Conservation (phyloP, 2,329 filamentous ascomycete genomes). For the Hawksworthiomyces lignivorus region DNA sequence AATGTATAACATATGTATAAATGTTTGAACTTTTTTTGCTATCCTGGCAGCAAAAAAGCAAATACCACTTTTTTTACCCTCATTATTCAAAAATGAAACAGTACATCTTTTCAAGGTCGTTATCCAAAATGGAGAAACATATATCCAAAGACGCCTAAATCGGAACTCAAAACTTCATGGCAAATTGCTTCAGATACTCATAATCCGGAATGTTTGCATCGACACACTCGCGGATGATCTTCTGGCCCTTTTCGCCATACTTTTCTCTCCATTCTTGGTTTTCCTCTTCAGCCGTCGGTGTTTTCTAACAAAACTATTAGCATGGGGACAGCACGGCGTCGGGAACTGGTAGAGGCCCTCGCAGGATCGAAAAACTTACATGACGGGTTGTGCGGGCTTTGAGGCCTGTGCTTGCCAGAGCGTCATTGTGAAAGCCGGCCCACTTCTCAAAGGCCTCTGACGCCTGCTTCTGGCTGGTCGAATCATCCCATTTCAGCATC, state of each 20-base stretch:
- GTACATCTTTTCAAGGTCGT: too few species aligned
- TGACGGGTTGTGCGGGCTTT: conserved; percentile 59
- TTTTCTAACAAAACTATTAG: conserved; percentile 39
- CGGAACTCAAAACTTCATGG: conserved; percentile 46
- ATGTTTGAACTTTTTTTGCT: neutral
- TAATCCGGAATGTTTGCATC: conserved; percentile 67
- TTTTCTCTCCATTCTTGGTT: conserved; percentile 66
- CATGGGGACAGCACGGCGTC: too few species aligned
- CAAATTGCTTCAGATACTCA: conserved; percentile 75
- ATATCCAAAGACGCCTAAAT: too few species aligned
- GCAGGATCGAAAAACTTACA: conserved; percentile 34
- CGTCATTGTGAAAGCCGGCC: conserved; percentile 95
- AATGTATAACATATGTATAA: too few species aligned
- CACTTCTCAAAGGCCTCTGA: conserved; percentile 84
- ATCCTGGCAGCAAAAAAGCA: neutral
- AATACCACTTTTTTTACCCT: neutral
- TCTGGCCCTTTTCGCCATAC: conserved; percentile 63
- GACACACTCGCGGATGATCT: conserved; percentile 62
- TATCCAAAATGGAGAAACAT: too few species aligned
- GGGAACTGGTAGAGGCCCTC: too few species aligned
- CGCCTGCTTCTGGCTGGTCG: conserved; percentile 62
- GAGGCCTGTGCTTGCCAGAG: conserved; percentile 71
- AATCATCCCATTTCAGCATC: conserved; percentile 81
- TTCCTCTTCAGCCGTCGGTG: conserved; percentile 57
- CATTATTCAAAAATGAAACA: neutral